Evolutionary conservation across 2,329 filamentous ascomycete species (phyloP), one percentile per base, ranked within the genome.

Genomic region (Fusarium poae): DNA sequence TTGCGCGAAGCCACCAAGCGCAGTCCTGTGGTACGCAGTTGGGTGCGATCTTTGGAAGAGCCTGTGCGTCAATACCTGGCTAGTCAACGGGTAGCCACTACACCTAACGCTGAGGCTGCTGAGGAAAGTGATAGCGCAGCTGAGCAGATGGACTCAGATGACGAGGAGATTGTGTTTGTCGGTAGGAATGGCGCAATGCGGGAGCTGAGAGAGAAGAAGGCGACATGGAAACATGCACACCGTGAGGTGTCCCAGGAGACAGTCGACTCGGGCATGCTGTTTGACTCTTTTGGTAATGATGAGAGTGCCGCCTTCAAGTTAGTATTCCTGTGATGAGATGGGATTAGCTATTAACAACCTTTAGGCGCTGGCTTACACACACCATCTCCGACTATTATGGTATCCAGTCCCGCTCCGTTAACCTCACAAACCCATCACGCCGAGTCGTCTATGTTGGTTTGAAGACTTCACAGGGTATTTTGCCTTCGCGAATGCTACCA

Each of bases 301-400:
- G 89, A 90, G 63, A 87, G 89, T 10, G 92, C 92, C 50, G 88
- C 91, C 6, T 97, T 97, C 82, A 94, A 92, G 90, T 95, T 81
- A 75, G 90, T 86, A 29, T 37, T 5, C 8, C 4, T 18, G 6
- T 46, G 20, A 9, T 27, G 34, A 43, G 30, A 2, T 18, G n/a
- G n/a, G 35, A 44, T 23, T 18, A 4, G 13, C 43, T 53, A 45
- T 63, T 71, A 40, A 73, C 57, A 30, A 18, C 21, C n/a, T 44
- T 6, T 20, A 95, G 92, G 71, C 92, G 95, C 68, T 98, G 94
- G 92, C 87, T 98, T 55, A 93, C 97, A 2, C 94, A 98, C 79
- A 92, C 92, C 60, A 94, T 98, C 67, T 95, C 93, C 12, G 88
- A 91, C 40, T 98, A 98, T 79, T 98, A 98, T 77, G 94, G 94